Conservation (phyloP, 257 asterid species). For the Misopates orontium region DNA sequence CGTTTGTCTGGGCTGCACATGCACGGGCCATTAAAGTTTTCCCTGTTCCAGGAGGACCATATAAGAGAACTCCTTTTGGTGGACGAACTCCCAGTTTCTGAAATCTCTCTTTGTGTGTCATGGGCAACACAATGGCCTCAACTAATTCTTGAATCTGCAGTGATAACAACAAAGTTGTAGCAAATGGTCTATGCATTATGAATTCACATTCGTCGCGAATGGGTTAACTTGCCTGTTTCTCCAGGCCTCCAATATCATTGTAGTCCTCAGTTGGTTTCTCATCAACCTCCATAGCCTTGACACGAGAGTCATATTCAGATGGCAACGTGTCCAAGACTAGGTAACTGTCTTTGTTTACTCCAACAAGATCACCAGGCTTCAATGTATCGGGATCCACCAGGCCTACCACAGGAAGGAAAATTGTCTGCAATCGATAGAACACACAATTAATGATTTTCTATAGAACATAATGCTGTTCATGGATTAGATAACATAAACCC, state of each 20-base stretch:
- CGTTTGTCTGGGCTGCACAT: conserved; percentile 98
- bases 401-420: conserved; percentile 63
- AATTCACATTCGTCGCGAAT: not conserved
- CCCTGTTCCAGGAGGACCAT: conserved; percentile 95
- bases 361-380: conserved; percentile 64
- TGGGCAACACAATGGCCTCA: conserved; percentile 87
- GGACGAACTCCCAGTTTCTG: conserved; percentile 84
- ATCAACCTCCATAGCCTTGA: conserved; percentile 64
- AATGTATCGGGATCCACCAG: conserved; percentile 59
- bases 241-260: conserved; percentile 62
- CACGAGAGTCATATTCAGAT: conserved; percentile 62
- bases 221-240: conserved; percentile 37
- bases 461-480: not conserved
- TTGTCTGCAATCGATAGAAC: conserved; percentile 41
- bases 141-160: conserved; percentile 85
- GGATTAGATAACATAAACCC: not conserved
- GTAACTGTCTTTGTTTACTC: conserved; percentile 62
- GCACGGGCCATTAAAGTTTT: conserved; percentile 93
- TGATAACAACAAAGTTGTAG: conserved; percentile 7
- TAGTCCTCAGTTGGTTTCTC: conserved; percentile 70
- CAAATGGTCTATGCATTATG: not conserved
- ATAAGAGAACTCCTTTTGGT: conserved; percentile 81
- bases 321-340: conserved; percentile 61
- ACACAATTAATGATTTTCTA: not conserved
- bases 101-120: conserved; percentile 86